phyloP scores from a whole-genome alignment of 768 basidiomycete genomes.

The Termitomyces sp. region DNA sequence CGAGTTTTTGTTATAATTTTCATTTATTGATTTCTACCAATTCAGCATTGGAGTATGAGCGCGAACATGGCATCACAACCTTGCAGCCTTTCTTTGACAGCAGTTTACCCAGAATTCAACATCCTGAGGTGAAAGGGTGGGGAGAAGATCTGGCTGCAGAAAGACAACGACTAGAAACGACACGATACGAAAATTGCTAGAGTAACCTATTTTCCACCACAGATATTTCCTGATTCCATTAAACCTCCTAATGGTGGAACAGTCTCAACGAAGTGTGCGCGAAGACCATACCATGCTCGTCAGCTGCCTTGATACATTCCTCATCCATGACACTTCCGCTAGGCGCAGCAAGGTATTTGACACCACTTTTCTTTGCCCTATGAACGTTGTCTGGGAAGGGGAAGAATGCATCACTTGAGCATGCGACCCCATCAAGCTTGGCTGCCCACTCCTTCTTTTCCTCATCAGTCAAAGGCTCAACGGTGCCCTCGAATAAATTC shows the following conservation, averaged over 20 bases:
- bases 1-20: not conserved
- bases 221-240: not conserved
- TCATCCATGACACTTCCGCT: constrained; percentile 96
- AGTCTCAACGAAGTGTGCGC: constrained; percentile 82
- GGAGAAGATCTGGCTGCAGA: constrained; percentile 40
- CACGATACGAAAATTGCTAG: not conserved
- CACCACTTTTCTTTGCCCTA: constrained; percentile 86
- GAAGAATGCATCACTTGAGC: constrained; percentile 99
- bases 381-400: constrained; percentile 99
- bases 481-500: constrained; percentile 68
- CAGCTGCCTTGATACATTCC: constrained; percentile 94
- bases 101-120: constrained; percentile 66
- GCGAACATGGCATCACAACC: constrained; percentile 33
- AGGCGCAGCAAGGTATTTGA: constrained; percentile 86
- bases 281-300: constrained; percentile 90
- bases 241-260: constrained; percentile 68
- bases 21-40: not conserved
- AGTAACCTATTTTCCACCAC: not conserved
- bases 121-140: constrained; percentile 73
- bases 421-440: constrained; percentile 79
- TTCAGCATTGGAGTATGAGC: constrained; percentile 72
- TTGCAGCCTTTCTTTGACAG: constrained; percentile 79
- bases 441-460: constrained; percentile 74
- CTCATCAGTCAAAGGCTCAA: constrained; percentile 54
- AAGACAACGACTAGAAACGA: not conserved